Conservation (phyloP, 768 basidiomycete genomes). For the Tricholoma flavovirens region DNA sequence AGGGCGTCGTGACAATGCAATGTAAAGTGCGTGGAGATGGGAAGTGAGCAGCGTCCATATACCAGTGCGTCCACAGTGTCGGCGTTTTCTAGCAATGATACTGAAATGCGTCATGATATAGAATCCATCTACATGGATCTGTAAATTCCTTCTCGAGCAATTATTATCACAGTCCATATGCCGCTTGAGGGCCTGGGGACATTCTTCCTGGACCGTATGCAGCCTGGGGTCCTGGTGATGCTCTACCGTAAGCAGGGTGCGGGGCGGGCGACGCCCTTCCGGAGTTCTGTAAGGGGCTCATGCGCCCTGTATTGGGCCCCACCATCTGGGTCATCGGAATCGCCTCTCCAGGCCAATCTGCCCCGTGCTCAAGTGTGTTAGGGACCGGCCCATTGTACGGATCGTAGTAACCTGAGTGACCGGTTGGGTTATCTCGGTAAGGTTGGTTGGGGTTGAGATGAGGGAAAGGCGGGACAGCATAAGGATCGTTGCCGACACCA, state of each 20-base stretch:
- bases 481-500: slow-evolving; percentile 53
- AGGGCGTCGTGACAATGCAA: slow-evolving; percentile 7
- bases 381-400: slow-evolving; percentile 78
- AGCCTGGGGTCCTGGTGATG: slow-evolving; percentile 37
- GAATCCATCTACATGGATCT: slow-evolving; percentile 4
- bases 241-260: slow-evolving; percentile 27
- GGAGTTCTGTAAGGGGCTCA: slow-evolving; percentile 30
- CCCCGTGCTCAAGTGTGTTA: slow-evolving; percentile 51
- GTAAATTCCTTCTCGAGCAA: neutral
- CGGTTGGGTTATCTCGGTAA: slow-evolving; percentile 65
- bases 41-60: slow-evolving; percentile 9
- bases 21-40: slow-evolving; percentile 1
- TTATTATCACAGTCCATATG: slow-evolving; percentile 21
- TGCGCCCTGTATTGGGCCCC: slow-evolving; percentile 14
- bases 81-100: slow-evolving; percentile 7
- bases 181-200: slow-evolving; percentile 43
- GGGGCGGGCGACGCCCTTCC: slow-evolving; percentile 30
- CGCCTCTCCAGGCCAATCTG: slow-evolving; percentile 46
- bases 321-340: slow-evolving; percentile 74
- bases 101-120: slow-evolving; percentile 7
- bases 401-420: slow-evolving; percentile 56
- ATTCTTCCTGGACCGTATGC: slow-evolving; percentile 32
- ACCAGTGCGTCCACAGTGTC: slow-evolving; percentile 8
- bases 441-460: slow-evolving; percentile 75
- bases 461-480: slow-evolving; percentile 78